Evolutionary conservation across 2,329 filamentous ascomycete genomes (phyloP), one percentile per base, ranked within the genome.

Genomic region (Neofusicoccum ribis): DNA sequence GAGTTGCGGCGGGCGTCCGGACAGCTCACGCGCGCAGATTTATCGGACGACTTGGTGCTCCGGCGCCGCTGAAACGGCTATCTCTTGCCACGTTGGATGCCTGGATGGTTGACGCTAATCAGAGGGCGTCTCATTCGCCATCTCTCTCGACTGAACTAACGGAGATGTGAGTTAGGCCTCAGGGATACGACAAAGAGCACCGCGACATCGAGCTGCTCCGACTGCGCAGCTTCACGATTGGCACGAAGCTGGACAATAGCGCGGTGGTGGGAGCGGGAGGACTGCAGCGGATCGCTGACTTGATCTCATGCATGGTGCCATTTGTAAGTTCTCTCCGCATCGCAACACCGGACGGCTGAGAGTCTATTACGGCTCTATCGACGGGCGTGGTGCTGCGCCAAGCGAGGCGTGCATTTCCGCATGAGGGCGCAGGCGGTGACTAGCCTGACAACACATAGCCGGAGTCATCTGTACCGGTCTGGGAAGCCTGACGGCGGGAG

Each of bases 141-240:
- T 20, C 3, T 47, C n/a, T 36, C 7, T 27, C 6, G 15, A 31
- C 12, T 46, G 56, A 36, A 31, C 56, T 60, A 60, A 60, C 43
- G 12, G 12, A 27, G 31, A 44, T 31, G 56, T 6, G 17, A 34
- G 3, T 23, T 47, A 64, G 62, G 41, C 62, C 46, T 67, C 73
- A 94, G 90, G 92, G 91, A 52, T 96, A 91, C 73, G 81, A 86
- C 50, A 84, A 85, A 20, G 88, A 91, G 65, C 91, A 97, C 74
- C 81, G 85, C 47, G 90, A 97, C 70, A 93, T 97, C 72, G 87
- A 89, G 64, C 83, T 97, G 61, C 82, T 97, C 64, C 90, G 92
- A 71, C 83, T 97, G 72, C 86, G 88, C 67, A 95, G 89, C 76
- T 97, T 90, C 75, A 93, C 90, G 0, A 78, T 96, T 23, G 84